These are phyloP conservation scores for Globisporangium takayamanum DNA, from an alignment of 352 stramenopile species.

Conservation along the genomic window DNA sequence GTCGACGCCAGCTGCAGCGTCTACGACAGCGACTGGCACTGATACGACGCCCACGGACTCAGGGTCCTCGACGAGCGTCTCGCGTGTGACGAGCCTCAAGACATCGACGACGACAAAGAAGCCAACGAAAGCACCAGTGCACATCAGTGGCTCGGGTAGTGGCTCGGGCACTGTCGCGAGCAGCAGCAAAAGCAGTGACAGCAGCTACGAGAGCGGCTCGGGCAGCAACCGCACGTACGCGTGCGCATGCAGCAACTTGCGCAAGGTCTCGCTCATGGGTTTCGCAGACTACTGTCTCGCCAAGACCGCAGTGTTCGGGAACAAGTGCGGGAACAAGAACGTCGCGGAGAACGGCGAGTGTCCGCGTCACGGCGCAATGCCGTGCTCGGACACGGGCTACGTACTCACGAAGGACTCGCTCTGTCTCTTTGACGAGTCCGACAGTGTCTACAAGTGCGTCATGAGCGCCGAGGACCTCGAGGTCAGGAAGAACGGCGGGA, in stretches of 20 bases:
- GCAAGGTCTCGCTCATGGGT: conserved; percentile 64
- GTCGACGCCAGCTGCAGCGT: neutral
- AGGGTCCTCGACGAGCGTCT: no score
- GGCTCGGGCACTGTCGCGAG: neutral
- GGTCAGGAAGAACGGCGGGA: conserved; percentile 47
- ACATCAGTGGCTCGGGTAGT: neutral
- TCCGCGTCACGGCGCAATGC: conserved; percentile 38
- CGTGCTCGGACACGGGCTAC: conserved; percentile 53
- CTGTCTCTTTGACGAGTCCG: conserved; percentile 48
- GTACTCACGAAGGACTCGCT: conserved; percentile 53
- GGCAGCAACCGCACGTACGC: conserved; percentile 32
- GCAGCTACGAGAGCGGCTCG: conserved; percentile 17
- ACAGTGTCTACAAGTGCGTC: conserved; percentile 71
- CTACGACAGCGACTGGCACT: neutral
- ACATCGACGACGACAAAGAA: neutral
- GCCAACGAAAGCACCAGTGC: neutral
- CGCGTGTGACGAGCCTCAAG: no score
- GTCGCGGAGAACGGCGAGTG: conserved; percentile 48
- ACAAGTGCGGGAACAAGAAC: conserved; percentile 65
- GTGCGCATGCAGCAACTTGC: conserved; percentile 33
- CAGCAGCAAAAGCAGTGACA: neutral
- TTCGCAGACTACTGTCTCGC: conserved; percentile 62
- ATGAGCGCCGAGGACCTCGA: conserved; percentile 57
- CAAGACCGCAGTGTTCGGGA: conserved; percentile 28
- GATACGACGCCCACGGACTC: neutral